phyloP scores from a whole-genome alignment of 2,329 filamentous ascomycete genomes.

The Alternaria postmessia region DNA sequence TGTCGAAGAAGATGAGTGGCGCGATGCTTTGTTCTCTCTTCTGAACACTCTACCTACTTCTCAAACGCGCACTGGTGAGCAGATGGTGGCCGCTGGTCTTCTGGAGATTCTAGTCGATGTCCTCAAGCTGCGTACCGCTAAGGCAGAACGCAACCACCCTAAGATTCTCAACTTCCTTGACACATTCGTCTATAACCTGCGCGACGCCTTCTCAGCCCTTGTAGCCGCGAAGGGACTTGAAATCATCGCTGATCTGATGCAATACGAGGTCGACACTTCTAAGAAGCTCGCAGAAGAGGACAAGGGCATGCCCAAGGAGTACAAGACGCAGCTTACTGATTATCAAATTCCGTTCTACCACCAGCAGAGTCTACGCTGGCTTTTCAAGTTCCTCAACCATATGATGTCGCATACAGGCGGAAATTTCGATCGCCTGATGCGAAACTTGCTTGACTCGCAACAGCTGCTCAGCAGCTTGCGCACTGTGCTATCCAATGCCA shows the following conservation, averaged over 20 bases:
- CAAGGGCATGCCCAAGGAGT: constrained; percentile 74
- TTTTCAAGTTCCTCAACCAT: constrained; percentile 96
- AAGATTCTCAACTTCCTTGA: constrained; percentile 89
- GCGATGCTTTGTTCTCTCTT: constrained; percentile 86
- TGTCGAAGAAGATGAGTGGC: constrained; percentile 84
- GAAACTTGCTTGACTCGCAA: constrained; percentile 94
- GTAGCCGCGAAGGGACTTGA: constrained; percentile 86
- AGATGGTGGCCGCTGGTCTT: constrained; percentile 87
- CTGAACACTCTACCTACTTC: constrained; percentile 79
- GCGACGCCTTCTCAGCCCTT: constrained; percentile 83
- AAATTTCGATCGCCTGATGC: constrained; percentile 86
- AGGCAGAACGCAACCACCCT: constrained; percentile 83
- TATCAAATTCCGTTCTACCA: constrained; percentile 93
- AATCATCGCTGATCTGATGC: constrained; percentile 85
- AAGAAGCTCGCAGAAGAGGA: constrained; percentile 71
- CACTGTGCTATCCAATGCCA: constrained; percentile 80
- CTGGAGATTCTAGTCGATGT: constrained; percentile 91
- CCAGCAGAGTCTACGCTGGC: constrained; percentile 90
- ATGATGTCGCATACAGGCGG: constrained; percentile 85
- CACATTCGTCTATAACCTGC: constrained; percentile 83
- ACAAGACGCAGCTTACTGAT: constrained; percentile 84
- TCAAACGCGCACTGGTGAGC: constrained; percentile 76
- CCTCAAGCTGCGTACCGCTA: constrained; percentile 79
- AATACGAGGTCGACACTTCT: constrained; percentile 77
- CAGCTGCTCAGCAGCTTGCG: constrained; percentile 81